phyloP scores from a whole-genome alignment of 2,329 filamentous ascomycete species.

The Gaeumannomyces sp. region DNA sequence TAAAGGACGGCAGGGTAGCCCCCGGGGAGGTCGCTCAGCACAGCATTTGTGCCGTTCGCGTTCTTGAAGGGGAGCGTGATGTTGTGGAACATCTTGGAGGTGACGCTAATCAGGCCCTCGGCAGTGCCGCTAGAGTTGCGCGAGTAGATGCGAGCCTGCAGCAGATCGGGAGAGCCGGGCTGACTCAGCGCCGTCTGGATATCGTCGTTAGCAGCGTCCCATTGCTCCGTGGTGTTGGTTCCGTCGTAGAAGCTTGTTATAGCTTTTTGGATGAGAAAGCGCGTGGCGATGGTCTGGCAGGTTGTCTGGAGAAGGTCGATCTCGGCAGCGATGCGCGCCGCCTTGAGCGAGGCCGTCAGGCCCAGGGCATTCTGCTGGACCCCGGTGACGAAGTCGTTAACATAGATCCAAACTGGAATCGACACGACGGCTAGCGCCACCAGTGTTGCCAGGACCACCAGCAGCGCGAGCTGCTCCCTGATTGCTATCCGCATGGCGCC shows the following conservation, averaged over 20 bases:
- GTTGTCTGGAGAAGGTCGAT: constrained; percentile 73
- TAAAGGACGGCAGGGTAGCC: constrained; percentile 70
- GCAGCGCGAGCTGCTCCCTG: constrained; percentile 74
- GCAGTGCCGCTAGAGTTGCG: constrained; percentile 54
- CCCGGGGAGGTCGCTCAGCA: constrained; percentile 53
- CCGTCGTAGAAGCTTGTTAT: constrained; percentile 46
- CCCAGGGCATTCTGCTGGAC: constrained; percentile 57
- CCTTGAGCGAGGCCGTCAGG: constrained; percentile 80
- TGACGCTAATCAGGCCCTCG: constrained; percentile 58
- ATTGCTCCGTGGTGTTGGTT: constrained; percentile 53
- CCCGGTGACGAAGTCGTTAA: constrained; percentile 46
- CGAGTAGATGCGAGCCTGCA: constrained; percentile 71
- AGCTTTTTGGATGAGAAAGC: constrained; percentile 51
- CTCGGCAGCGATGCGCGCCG: constrained; percentile 72
- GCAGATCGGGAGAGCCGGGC: constrained; percentile 48
- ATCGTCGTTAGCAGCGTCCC: constrained; percentile 55
- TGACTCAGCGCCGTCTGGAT: constrained; percentile 63
- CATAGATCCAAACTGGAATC: constrained; percentile 64
- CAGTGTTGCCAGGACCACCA: constrained; percentile 71
- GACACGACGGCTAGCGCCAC: constrained; percentile 71
- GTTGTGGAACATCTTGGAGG: constrained; percentile 38
- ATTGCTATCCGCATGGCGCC: constrained; percentile 76
- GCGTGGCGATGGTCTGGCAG: constrained; percentile 64
- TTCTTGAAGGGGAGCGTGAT: constrained; percentile 57
- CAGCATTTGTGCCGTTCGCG: constrained; percentile 50